These are phyloP conservation scores for Zychaea mexicana DNA, from an alignment of 371 early-diverging fungal genomes.

Conservation along the genomic window DNA sequence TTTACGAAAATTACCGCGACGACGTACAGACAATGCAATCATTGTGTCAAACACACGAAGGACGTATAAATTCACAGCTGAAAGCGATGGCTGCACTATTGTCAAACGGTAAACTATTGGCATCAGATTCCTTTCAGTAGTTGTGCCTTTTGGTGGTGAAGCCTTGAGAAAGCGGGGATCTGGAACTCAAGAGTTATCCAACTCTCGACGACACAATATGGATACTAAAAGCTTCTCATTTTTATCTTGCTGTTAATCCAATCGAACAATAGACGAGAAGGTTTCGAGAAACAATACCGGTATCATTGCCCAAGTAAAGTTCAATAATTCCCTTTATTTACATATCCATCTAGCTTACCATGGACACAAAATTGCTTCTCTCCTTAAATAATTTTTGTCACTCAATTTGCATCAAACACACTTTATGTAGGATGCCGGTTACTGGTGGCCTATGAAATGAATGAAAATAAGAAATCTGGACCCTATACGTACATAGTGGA, in stretches of 20 bases:
- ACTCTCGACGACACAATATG: too few relatives aligned
- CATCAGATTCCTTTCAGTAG: background rate
- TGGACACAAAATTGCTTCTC: too few relatives aligned
- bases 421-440: conserved; percentile 47
- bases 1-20: conserved; percentile 59
- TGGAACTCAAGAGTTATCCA: too few relatives aligned
- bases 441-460: conserved; percentile 64
- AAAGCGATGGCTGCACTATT: conserved; percentile 19
- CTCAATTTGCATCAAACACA: background rate
- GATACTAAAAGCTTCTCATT: too few relatives aligned
- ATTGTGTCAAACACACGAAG: conserved; percentile 64
- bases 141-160: too few relatives aligned
- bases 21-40: conserved; percentile 66
- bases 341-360: too few relatives aligned
- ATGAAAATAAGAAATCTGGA: conserved; percentile 54
- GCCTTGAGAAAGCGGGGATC: too few relatives aligned
- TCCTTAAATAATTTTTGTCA: background rate
- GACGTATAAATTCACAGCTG: conserved; percentile 64
- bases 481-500: conserved; percentile 66
- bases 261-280: conserved; percentile 50
- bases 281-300: conserved; percentile 66
- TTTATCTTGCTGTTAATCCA: too few relatives aligned
- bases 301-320: conserved; percentile 59
- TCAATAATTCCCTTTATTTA: background rate
- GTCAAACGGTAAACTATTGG: background rate